These are phyloP conservation scores for Solanum infundibuliforme DNA, from an alignment of 257 asterid species.

Conservation along the genomic window DNA sequence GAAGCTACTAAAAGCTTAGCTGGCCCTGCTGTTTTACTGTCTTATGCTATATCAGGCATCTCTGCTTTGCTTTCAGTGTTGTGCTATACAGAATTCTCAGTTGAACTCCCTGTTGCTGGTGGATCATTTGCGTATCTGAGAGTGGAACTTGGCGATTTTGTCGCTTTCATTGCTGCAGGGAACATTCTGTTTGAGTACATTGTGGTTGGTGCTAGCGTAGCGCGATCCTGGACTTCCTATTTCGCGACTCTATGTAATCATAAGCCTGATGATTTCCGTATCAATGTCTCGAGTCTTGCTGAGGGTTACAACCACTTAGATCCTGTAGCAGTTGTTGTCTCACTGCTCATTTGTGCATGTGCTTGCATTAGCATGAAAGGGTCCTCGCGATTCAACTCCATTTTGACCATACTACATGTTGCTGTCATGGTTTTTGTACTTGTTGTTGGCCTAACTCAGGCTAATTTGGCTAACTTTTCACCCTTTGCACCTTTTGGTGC, in stretches of 20 bases:
- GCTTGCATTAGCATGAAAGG: conserved; percentile 17
- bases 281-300: conserved; percentile 8
- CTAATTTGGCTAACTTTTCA: conserved; percentile 15
- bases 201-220: conserved; percentile 21
- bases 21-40: conserved; percentile 22
- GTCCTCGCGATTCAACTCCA: conserved; percentile 18
- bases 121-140: conserved; percentile 30
- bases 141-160: conserved; percentile 24
- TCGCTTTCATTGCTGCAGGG: conserved; percentile 26
- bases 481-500: conserved; percentile 21
- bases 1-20: conserved; percentile 19
- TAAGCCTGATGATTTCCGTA: conserved; percentile 16
- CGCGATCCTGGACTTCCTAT: conserved; percentile 31
- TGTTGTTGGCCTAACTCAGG: conserved; percentile 20
- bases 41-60: conserved; percentile 18
- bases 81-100: conserved; percentile 24
- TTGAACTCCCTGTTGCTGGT: conserved; percentile 30
- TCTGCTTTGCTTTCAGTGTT: conserved; percentile 11
- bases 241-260: conserved; percentile 20
- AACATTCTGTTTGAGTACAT: conserved; percentile 22
- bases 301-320: conserved; percentile 25
- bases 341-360: conserved; percentile 4
- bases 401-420: conserved; percentile 16
- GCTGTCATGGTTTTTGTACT: conserved; percentile 17
- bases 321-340: conserved; percentile 21